phyloP scores from a whole-genome alignment of 345 rosid species.

The Moricandia arvensis region DNA sequence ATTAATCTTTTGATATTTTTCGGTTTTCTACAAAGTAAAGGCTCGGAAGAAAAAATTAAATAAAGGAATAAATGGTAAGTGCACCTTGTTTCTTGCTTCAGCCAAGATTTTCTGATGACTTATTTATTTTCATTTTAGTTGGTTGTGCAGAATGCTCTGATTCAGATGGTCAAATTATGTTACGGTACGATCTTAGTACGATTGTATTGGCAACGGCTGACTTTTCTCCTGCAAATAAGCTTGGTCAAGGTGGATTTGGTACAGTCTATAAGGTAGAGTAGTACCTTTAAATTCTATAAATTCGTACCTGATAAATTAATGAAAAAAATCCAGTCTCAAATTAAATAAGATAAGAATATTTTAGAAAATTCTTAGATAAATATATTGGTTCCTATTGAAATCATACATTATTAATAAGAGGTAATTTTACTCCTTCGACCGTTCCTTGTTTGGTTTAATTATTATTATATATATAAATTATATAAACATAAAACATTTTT shows the following conservation, averaged over 20 bases:
- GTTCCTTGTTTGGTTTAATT: too few relatives aligned
- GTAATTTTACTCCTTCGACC: too few relatives aligned
- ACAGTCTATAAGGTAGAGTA: not conserved
- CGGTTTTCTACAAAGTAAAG: not conserved
- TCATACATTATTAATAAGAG: too few relatives aligned
- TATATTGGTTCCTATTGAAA: not conserved
- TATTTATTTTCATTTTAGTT: not conserved
- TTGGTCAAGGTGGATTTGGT: not conserved
- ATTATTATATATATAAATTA: too few relatives aligned
- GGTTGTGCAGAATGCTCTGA: conserved; percentile 7
- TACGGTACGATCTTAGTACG: not conserved
- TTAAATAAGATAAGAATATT: too few relatives aligned
- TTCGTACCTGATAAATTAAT: not conserved
- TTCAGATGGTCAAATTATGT: not conserved
- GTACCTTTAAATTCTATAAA: not conserved
- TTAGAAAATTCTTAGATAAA: too few relatives aligned
- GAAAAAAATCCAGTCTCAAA: too few relatives aligned
- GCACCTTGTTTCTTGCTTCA: not conserved
- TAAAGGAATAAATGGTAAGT: not conserved
- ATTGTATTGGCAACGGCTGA: not conserved
- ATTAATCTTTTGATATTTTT: not conserved
- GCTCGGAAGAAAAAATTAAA: not conserved
- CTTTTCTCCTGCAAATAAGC: not conserved
- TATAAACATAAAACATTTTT: too few relatives aligned
- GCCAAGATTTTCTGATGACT: not conserved